A percentile compares a stretch with the other conserved stretches of the same genome.
Conservation (phyloP, 1,284 basidiomycete species). For the Fomitopsis schrenkii region DNA sequence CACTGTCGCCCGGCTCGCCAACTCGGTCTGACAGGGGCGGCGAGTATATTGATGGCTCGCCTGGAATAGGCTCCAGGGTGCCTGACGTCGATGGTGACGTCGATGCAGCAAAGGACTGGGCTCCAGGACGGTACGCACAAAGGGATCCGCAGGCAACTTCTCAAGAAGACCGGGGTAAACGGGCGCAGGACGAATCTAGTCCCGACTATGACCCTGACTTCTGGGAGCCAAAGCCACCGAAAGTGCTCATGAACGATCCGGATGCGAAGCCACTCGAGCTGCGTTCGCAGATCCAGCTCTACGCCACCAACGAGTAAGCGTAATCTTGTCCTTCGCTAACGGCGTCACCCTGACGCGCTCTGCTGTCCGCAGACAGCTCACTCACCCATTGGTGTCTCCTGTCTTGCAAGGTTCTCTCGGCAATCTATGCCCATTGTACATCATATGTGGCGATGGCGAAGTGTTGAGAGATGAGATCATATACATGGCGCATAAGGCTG, state of each 20-base stretch:
- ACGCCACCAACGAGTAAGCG: conserved; percentile 71
- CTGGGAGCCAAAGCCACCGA: conserved; percentile 56
- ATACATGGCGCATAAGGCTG: conserved; percentile 81
- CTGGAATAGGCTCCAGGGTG: background rate
- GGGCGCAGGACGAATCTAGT: background rate
- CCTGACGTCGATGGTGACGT: background rate
- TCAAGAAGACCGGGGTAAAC: background rate
- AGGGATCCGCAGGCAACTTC: background rate
- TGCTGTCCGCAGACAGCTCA: conserved; percentile 52
- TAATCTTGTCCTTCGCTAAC: background rate
- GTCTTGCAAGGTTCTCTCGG: conserved; percentile 75
- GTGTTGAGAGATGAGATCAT: conserved; percentile 82
- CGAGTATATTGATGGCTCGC: background rate
- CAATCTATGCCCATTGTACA: conserved; percentile 78
- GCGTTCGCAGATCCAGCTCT: conserved; percentile 74
- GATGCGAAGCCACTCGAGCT: conserved; percentile 44
- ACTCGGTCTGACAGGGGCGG: background rate
- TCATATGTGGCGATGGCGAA: conserved; percentile 77
- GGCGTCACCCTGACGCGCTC: background rate
- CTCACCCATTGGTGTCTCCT: conserved; percentile 79
- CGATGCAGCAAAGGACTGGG: background rate
- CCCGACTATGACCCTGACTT: conserved; percentile 21
- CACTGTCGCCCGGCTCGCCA: background rate
- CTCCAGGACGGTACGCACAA: background rate
- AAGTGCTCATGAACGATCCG: conserved; percentile 53